Evolutionary conservation across 2,329 filamentous ascomycete species (phyloP), one percentile per base, ranked within the genome.

Genomic region (Lachnellula subtilissima): DNA sequence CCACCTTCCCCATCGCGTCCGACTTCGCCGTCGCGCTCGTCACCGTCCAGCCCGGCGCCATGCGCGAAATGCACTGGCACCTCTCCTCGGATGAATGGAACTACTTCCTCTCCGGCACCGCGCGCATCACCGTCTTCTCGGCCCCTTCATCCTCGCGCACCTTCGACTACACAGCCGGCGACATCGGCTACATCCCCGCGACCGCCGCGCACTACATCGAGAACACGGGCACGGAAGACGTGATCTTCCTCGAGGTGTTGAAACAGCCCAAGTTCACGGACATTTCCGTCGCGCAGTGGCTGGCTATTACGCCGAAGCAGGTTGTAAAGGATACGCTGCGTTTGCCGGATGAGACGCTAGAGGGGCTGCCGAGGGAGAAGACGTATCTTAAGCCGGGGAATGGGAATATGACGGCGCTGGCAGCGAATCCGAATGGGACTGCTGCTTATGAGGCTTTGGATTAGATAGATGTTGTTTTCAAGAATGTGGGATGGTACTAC

Each of bases 31-130:
- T 77, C 0, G 81, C 80, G 0, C 72, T 85, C 1, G 78, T 85
- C 9, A 81, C 77, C 2, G 72, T 85, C 35, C 73, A 83, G 62
- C 82, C 83, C 0, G 83, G 83, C n/a, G 82, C 82, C 1, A 81
- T 86, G 79, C 77, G 83, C 22, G 83, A 86, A 65, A 71, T 86
- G 45, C 83, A 86, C 71, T 86, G 83, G 82, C 82, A 86, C 70
- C 78, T 79, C 1, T 76, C 74, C 1, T 77, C 74, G 8, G 82
- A 85, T 65, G 82, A 85, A 68, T 85, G 82, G 82, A 76, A 76
- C 50, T 85, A 80, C 69, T 83, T 85, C 71, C 69, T 85, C 7
- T 67, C 75, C 53, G 83, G 83, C 0, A 75, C 75, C 11, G 83
- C 76, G 0, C 76, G 82, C 9, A 74, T 83, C 39, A 84, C 81